Evolutionary conservation across 2,329 filamentous ascomycete genomes (phyloP).

Genomic region (Coniella lustricola): DNA sequence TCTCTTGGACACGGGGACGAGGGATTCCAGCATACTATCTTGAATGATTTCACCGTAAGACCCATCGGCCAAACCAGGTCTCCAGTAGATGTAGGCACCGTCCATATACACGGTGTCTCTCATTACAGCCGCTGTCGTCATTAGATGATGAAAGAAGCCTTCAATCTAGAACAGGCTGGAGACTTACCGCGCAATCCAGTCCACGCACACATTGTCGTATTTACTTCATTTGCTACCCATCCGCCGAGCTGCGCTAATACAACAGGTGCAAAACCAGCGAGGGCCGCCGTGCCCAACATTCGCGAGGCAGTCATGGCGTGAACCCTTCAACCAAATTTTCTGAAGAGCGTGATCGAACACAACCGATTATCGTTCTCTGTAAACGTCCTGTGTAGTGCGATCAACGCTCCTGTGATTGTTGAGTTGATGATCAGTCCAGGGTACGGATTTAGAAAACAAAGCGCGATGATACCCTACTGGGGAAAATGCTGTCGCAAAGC

Average conservation of each 20-base stretch:
- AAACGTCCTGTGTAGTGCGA: constrained; percentile 3
- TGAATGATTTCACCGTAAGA: constrained; percentile 19
- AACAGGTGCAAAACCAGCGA: constrained; percentile 22
- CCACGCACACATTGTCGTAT: constrained; percentile 56
- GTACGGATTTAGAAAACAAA: too few species aligned
- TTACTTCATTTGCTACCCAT: constrained; percentile 48
- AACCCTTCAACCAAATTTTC: neutral
- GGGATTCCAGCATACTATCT: constrained; percentile 34
- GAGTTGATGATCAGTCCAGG: too few species aligned
- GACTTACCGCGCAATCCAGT: constrained; percentile 34
- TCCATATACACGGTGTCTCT: constrained; percentile 60
- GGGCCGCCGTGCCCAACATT: constrained; percentile 23
- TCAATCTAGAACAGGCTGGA: neutral
- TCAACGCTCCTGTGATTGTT: neutral
- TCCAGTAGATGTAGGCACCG: constrained; percentile 52
- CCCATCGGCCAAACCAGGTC: constrained; percentile 41
- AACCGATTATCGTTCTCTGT: neutral
- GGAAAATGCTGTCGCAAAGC: too few species aligned
- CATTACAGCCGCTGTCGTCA: constrained; percentile 43
- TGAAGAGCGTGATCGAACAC: neutral
- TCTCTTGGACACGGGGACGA: neutral
- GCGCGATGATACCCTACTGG: too few species aligned
- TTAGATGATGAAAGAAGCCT: constrained; percentile 17
- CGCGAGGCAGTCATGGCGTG: constrained; percentile 24
- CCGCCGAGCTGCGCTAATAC: constrained; percentile 35